A percentile compares a stretch with the other conserved stretches of the same genome.
Conservation (phyloP, 2,329 filamentous ascomycete species). For the Westerdykella aurantiaca region DNA sequence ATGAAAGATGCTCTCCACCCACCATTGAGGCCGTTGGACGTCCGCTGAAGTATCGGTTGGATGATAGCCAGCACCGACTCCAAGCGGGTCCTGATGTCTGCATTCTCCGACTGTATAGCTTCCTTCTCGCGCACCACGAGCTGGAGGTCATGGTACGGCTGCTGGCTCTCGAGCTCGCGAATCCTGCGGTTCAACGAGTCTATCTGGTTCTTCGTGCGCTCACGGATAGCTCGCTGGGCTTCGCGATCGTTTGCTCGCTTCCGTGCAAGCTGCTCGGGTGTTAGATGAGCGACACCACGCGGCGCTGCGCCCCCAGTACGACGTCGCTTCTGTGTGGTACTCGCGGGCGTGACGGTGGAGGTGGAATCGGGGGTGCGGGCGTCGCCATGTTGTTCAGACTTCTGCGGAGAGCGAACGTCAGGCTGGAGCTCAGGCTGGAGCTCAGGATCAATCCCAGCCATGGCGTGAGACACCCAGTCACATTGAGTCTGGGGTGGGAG, state of each 20-base stretch:
- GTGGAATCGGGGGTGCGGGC: not conserved
- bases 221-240: conserved; percentile 76
- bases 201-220: conserved; percentile 75
- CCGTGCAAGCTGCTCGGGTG: conserved; percentile 78
- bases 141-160: conserved; percentile 80
- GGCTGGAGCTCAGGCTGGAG: too few species aligned
- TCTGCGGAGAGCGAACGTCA: too few species aligned
- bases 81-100: conserved; percentile 66
- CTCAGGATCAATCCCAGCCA: too few species aligned
- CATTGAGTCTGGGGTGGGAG: too few species aligned
- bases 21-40: conserved; percentile 42
- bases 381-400: too few species aligned
- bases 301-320: conserved; percentile 41
- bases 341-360: not conserved
- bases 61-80: conserved; percentile 59
- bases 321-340: conserved; percentile 24
- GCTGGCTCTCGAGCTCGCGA: conserved; percentile 67
- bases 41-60: conserved; percentile 49
- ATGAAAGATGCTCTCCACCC: conserved; percentile 7
- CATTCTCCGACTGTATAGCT: conserved; percentile 70
- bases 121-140: conserved; percentile 70
- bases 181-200: conserved; percentile 68
- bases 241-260: conserved; percentile 90
- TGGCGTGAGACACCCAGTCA: too few species aligned
- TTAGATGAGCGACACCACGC: conserved; percentile 79